phyloP scores from a whole-genome alignment of 2,329 filamentous ascomycete genomes.

The Seiridium unicorne region DNA sequence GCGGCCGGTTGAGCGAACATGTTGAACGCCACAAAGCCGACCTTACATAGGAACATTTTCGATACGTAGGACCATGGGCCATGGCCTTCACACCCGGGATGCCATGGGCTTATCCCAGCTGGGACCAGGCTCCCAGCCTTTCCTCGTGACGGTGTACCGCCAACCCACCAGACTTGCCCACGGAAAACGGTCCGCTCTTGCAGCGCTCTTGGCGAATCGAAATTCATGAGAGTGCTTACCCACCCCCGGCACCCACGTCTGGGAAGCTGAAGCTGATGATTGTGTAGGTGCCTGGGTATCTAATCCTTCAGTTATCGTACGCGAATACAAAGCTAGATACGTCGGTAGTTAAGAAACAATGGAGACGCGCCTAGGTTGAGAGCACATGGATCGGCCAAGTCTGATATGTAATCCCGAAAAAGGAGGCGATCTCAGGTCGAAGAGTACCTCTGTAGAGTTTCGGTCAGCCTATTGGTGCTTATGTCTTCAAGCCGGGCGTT shows the following conservation, averaged over 20 bases:
- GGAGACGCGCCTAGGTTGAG: no score
- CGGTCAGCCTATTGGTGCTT: conserved; percentile 22
- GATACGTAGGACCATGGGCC: background rate
- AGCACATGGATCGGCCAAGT: background rate
- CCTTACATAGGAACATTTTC: background rate
- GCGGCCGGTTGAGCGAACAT: background rate
- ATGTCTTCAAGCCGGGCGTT: conserved; percentile 15
- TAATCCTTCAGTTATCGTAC: no score
- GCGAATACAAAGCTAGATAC: no score
- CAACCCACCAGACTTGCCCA: conserved; percentile 17
- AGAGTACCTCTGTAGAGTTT: background rate
- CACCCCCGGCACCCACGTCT: no score
- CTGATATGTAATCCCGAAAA: background rate
- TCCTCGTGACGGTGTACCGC: conserved; percentile 1
- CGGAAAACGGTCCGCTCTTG: conserved; percentile 37
- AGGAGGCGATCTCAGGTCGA: background rate
- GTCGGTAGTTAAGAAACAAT: no score
- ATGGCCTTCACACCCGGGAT: background rate
- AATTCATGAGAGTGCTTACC: background rate
- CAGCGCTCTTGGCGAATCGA: conserved; percentile 24
- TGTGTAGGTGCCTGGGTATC: no score
- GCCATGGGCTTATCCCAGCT: background rate
- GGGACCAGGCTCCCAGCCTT: background rate
- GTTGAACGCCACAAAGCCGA: background rate
- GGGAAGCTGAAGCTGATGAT: no score